A percentile compares a stretch with the other conserved stretches of the same genome.
Evolutionary conservation across 2,329 filamentous ascomycete species (phyloP).

Genomic region (Cladophialophora immunda): DNA sequence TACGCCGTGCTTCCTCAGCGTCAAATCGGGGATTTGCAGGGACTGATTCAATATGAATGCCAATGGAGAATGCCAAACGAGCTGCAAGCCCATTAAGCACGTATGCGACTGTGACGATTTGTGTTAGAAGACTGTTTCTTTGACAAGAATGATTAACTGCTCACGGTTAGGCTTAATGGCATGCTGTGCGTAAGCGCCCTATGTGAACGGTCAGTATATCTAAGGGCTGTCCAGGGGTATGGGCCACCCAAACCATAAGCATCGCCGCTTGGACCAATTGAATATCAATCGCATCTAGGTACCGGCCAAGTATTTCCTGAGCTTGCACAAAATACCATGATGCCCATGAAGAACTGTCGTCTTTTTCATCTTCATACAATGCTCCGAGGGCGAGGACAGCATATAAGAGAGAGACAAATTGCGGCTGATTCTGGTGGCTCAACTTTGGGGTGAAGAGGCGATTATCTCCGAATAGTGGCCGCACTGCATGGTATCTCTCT

Average conservation of each 20-base stretch:
- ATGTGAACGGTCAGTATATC: too few species aligned
- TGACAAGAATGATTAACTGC: too few species aligned
- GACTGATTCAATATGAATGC: not conserved
- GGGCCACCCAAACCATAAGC: too few species aligned
- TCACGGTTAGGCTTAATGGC: conserved; percentile 16
- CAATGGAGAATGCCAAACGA: conserved; percentile 13
- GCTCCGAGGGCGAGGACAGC: conserved; percentile 20
- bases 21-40: not conserved
- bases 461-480: conserved; percentile 10
- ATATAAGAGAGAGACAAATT: conserved; percentile 15
- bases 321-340: conserved; percentile 18
- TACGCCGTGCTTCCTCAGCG: conserved; percentile 12
- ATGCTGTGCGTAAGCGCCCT: conserved; percentile 22
- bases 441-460: not conserved
- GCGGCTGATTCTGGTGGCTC: not conserved
- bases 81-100: conserved; percentile 1
- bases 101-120: conserved; percentile 19
- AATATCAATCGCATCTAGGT: conserved; percentile 5
- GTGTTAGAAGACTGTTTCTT: too few species aligned
- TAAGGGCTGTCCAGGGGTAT: too few species aligned
- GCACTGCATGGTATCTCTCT: conserved; percentile 4
- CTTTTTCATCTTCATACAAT: conserved; percentile 11
- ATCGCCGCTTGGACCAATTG: conserved; percentile 20
- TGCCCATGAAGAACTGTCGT: conserved; percentile 20
- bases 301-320: conserved; percentile 2